Percentiles rank a stretch among this genome's conserved stretches.
These are phyloP conservation scores for Chaetomiaceae sp. DNA, from an alignment of 2,329 filamentous ascomycete species.

Conservation along the genomic window DNA sequence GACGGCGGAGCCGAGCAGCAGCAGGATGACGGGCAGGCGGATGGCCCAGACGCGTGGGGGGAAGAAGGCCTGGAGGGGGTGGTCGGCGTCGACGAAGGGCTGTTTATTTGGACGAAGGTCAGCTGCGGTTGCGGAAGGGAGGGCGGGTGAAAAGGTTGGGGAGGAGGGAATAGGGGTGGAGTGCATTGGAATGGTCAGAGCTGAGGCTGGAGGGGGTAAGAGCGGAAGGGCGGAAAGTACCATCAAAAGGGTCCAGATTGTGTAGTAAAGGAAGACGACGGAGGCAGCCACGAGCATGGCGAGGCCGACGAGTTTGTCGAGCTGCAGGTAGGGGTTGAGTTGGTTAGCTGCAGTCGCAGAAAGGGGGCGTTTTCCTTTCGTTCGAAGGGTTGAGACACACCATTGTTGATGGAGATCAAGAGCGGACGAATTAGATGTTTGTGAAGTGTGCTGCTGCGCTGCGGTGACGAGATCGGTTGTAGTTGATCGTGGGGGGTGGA, in stretches of 20 bases:
- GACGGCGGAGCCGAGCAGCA: conserved; percentile 84
- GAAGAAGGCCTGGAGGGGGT: conserved; percentile 91
- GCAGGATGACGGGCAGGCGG: conserved; percentile 93
- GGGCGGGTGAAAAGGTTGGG: conserved; percentile 7
- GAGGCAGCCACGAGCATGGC: conserved; percentile 62
- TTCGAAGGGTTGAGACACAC: background rate
- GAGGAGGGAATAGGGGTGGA: conserved; percentile 4
- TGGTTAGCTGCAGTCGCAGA: conserved; percentile 1
- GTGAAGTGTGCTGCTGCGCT: too few species aligned
- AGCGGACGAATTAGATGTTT: background rate
- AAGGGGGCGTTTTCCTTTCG: background rate
- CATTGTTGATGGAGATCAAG: conserved; percentile 11
- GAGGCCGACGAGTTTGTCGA: conserved; percentile 74
- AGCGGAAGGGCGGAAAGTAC: conserved; percentile 43
- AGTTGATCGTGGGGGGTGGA: background rate
- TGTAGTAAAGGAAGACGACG: conserved; percentile 77
- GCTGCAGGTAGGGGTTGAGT: conserved; percentile 46
- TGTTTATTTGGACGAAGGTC: conserved; percentile 33
- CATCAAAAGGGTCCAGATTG: conserved; percentile 95
- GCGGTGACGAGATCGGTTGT: background rate
- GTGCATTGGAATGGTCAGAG: too few species aligned
- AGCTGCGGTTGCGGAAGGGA: conserved; percentile 1
- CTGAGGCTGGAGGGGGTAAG: conserved; percentile 5
- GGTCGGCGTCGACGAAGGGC: conserved; percentile 95
- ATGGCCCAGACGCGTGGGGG: conserved; percentile 98